A percentile compares a stretch with the other conserved stretches of the same genome.
Conservation (phyloP, 768 basidiomycete species). For the Mycena floridula region DNA sequence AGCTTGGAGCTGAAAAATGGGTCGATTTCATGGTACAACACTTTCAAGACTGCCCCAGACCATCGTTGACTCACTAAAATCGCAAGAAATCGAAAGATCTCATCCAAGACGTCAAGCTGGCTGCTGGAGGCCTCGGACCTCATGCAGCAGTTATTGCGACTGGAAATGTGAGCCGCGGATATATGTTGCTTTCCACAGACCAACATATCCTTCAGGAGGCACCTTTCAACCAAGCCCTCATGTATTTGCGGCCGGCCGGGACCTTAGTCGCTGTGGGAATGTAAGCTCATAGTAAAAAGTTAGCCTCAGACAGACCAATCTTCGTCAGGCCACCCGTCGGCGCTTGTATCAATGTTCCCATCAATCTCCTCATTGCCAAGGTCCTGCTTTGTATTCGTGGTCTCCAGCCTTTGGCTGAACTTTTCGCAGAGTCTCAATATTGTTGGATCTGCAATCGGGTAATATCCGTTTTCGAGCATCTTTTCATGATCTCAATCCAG, state of each 20-base stretch:
- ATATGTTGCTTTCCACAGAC: neutral
- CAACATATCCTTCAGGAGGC: constrained; percentile 5
- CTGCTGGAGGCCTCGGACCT: constrained; percentile 54
- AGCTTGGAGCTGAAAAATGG: constrained; percentile 54
- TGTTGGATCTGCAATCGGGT: constrained; percentile 35
- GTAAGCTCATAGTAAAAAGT: too few relatives aligned
- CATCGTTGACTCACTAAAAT: too few relatives aligned
- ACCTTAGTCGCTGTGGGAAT: constrained; percentile 73
- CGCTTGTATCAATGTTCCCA: constrained; percentile 47
- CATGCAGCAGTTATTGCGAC: constrained; percentile 61
- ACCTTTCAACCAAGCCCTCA: constrained; percentile 47
- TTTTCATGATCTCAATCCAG: constrained; percentile 1
- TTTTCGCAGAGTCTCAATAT: constrained; percentile 34
- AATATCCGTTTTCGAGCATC: neutral
- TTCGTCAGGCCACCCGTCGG: constrained; percentile 26
- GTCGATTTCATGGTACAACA: too few relatives aligned
- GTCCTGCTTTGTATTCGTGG: constrained; percentile 11
- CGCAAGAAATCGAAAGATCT: constrained; percentile 41
- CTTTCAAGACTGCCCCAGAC: too few relatives aligned
- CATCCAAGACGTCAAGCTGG: constrained; percentile 41
- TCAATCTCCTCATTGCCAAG: constrained; percentile 32
- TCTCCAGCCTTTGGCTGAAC: constrained; percentile 6
- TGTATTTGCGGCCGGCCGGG: constrained; percentile 66
- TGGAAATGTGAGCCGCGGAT: constrained; percentile 32
- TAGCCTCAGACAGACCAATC: too few relatives aligned